A percentile compares a stretch with the other conserved stretches of the same genome.
Conservation (phyloP, 2,329 filamentous ascomycete species). For the Chaetomium olivaceum region DNA sequence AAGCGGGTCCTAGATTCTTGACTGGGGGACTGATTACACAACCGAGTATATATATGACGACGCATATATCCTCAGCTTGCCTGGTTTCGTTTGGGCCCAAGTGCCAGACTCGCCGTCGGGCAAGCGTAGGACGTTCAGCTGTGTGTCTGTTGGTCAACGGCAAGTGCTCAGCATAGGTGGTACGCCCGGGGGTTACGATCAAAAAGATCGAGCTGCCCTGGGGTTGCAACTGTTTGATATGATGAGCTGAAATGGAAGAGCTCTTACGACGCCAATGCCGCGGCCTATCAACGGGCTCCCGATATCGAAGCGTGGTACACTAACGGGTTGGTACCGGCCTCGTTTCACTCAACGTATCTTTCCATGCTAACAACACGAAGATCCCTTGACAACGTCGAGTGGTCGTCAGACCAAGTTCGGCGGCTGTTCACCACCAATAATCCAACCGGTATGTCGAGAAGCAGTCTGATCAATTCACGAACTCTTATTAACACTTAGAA, state of each 20-base stretch:
- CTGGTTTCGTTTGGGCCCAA: constrained; percentile 28
- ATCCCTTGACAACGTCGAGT: constrained; percentile 17
- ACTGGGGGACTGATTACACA: neutral
- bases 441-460: neutral
- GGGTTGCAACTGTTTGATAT: constrained; percentile 30
- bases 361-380: neutral
- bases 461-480: neutral
- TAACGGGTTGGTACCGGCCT: constrained; percentile 10
- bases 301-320: constrained; percentile 24
- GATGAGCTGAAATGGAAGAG: constrained; percentile 24
- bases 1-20: neutral
- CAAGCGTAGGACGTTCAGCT: neutral
- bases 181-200: neutral
- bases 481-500: neutral
- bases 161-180: constrained; percentile 28
- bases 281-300: constrained; percentile 15
- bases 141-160: constrained; percentile 23
- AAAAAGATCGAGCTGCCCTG: constrained; percentile 13
- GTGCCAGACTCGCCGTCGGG: constrained; percentile 14
- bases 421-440: constrained; percentile 13
- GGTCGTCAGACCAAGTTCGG: constrained; percentile 23
- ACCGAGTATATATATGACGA: neutral
- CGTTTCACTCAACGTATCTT: neutral
- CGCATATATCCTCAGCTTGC: constrained; percentile 27
- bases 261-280: constrained; percentile 22